Base-by-base conservation (phyloP, 2,329 filamentous ascomycete species). In the Colletotrichum salicis region DNA sequence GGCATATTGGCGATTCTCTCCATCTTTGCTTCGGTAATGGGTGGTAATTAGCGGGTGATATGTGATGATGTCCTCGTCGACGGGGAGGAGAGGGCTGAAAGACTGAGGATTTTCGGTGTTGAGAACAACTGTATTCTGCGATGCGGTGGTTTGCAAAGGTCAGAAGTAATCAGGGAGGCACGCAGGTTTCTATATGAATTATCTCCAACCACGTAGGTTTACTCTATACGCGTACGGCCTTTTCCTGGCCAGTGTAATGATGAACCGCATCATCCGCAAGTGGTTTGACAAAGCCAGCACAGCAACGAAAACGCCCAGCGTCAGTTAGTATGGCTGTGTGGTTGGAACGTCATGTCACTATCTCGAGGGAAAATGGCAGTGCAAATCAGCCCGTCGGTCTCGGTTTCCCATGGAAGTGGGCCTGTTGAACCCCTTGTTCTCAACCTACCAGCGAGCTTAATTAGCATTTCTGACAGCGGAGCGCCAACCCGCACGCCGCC, bases 321-420 rank as follows among this genome's bases (percentile, higher is more conserved):
- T 41, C 24, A 48, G 10, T 15, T 13, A n/a, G 37, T 22, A 31
- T 33, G 15, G 37, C 24, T 37, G 37, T 41, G n/a, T 7, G 15
- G n/a, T 27, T 33, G 35, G 35, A 33, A 48, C 37, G 24, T 37
- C 7, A 27, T 48, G 41, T 48, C 19, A 22, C 41, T 48, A 48
- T 48, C 41, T 48, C 19, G 41, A 48, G 15, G 8, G 41, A 48
- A 22, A 48, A 48, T 48, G 58, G 58, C 37, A 48, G 37, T 45
- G 35, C 37, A 61, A 31, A 48, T 61, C 41, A 61, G 58, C 58
- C 58, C 37, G 58, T 61, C 58, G 58, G 58, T 61, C 37, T 61
- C 58, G 58, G 37, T 48, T 61, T 61, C 37, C 58, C 27, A 27
- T 31, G 41, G 58, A 48, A 48, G 58, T 61, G 58, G 58, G 37